phyloP scores from a whole-genome alignment of 1,284 basidiomycete species.

The Irpex rosettiformis region DNA sequence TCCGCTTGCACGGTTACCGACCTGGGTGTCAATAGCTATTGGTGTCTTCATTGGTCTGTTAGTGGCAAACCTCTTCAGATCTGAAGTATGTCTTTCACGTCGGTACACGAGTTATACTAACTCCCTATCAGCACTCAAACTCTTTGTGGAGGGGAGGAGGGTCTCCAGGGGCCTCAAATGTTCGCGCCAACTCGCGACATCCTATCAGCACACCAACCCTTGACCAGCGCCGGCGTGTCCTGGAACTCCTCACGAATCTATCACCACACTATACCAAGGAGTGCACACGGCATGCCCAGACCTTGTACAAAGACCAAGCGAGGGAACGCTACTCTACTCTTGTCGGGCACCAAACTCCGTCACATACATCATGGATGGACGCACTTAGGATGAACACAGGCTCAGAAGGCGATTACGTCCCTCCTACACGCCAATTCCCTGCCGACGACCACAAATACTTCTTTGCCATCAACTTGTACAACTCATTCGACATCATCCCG shows the following conservation, averaged over 20 bases:
- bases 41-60: constrained; percentile 67
- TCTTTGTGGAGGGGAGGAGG: constrained; percentile 53
- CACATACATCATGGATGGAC: constrained; percentile 61
- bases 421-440: constrained; percentile 38
- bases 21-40: constrained; percentile 50
- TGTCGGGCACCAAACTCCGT: constrained; percentile 69
- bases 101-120: background rate
- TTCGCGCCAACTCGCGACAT: constrained; percentile 41
- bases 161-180: constrained; percentile 37
- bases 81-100: constrained; percentile 19
- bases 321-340: constrained; percentile 80
- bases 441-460: constrained; percentile 89
- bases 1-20: constrained; percentile 28
- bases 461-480: constrained; percentile 97
- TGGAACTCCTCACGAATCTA: constrained; percentile 82
- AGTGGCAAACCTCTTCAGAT: constrained; percentile 52
- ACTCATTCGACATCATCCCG: constrained; percentile 96
- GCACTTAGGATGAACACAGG: constrained; percentile 44
- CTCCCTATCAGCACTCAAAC: constrained; percentile 23
- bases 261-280: constrained; percentile 88
- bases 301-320: constrained; percentile 81
- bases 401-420: constrained; percentile 41
- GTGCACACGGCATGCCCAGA: constrained; percentile 82
- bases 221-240: constrained; percentile 79
- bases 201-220: constrained; percentile 66